Evolutionary conservation across 306 rosid species (phyloP).

Genomic region (Oemleria cerasiformis): DNA sequence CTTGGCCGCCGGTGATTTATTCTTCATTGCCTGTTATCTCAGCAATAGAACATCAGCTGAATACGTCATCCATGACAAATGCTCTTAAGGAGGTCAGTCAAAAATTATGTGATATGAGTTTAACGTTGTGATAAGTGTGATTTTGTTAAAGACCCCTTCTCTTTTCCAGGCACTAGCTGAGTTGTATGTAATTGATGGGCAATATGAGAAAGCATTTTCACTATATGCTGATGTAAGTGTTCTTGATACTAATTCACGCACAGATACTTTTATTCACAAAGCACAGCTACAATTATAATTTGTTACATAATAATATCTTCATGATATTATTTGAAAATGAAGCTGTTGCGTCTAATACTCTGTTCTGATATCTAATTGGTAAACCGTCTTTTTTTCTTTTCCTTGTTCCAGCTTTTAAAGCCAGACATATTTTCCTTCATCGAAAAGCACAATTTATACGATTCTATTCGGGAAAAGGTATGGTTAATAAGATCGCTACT

Average conservation of each 20-base stretch:
- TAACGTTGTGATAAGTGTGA: constrained; percentile 18
- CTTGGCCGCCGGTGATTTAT: constrained; percentile 86
- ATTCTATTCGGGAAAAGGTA: constrained; percentile 85
- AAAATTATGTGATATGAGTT: constrained; percentile 10
- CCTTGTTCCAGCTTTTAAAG: constrained; percentile 72
- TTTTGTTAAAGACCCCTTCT: constrained; percentile 18
- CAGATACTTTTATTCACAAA: constrained; percentile 2
- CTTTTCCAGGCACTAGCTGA: constrained; percentile 78
- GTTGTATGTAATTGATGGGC: constrained; percentile 80
- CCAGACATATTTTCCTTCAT: constrained; percentile 92
- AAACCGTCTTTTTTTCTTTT: constrained; percentile 11
- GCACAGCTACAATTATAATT: constrained; percentile 16
- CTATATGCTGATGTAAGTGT: constrained; percentile 93
- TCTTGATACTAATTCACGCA: constrained; percentile 18
- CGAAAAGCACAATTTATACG: constrained; percentile 73
- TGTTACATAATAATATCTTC: not conserved
- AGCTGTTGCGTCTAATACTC: constrained; percentile 4
- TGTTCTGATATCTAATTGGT: constrained; percentile 13
- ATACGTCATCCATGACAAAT: constrained; percentile 80
- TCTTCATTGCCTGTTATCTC: constrained; percentile 80
- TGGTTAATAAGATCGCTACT: constrained; percentile 11
- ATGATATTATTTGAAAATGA: constrained; percentile 9
- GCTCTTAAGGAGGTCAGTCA: constrained; percentile 76
- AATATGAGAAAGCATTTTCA: constrained; percentile 81
- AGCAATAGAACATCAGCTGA: constrained; percentile 92